Percentiles rank a stretch among this genome's conserved stretches.
Conservation (phyloP, 352 stramenopile genomes). For the Pythium rishiriense region DNA sequence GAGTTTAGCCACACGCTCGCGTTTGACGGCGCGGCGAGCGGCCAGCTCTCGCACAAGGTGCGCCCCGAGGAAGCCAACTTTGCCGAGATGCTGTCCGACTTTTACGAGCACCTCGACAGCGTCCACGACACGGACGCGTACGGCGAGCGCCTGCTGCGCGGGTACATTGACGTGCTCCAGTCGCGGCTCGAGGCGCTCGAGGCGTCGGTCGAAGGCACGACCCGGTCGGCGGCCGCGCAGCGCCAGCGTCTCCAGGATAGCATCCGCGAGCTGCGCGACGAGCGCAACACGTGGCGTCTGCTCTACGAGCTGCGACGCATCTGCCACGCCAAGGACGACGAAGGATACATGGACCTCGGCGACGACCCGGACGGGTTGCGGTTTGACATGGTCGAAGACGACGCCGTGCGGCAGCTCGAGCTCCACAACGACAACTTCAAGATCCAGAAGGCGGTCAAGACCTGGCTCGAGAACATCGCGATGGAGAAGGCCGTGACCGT, state of each 20-base stretch:
- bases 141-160: conserved; percentile 68
- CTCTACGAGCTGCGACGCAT: conserved; percentile 74
- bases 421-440: conserved; percentile 62
- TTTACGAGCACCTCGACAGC: conserved; percentile 70
- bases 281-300: conserved; percentile 84
- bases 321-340: conserved; percentile 41
- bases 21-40: conserved; percentile 35
- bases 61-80: conserved; percentile 76
- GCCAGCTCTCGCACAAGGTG: conserved; percentile 53
- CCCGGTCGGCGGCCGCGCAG: conserved; percentile 16
- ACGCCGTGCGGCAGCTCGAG: conserved; percentile 66
- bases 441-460: conserved; percentile 70
- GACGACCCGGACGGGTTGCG: conserved; percentile 44
- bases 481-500: conserved; percentile 64
- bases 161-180: conserved; percentile 81
- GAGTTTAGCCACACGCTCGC: conserved; percentile 50
- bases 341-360: conserved; percentile 33
- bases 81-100: conserved; percentile 73
- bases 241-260: conserved; percentile 44
- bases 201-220: conserved; percentile 24
- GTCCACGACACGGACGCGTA: conserved; percentile 73
- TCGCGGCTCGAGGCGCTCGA: conserved; percentile 61
- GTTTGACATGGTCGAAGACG: conserved; percentile 81
- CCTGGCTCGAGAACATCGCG: conserved; percentile 82
- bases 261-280: conserved; percentile 68